A percentile compares a stretch with the other conserved stretches of the same genome.
These are phyloP conservation scores for Saraca asoca DNA, from an alignment of 331 rosid genomes.

Conservation along the genomic window DNA sequence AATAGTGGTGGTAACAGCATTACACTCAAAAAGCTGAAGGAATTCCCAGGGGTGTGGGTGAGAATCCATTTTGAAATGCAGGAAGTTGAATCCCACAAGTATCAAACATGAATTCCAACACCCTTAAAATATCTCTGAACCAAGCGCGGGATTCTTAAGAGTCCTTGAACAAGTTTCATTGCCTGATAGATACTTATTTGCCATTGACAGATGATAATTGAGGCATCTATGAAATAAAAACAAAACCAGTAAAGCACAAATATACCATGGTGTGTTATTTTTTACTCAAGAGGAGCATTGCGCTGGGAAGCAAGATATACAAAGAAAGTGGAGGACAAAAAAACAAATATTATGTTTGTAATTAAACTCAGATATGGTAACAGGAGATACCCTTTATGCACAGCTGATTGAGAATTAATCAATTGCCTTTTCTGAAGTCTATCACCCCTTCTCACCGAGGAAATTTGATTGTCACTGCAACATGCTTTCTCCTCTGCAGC, in stretches of 20 bases:
- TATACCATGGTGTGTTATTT: background rate
- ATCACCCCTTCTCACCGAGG: constrained; percentile 50
- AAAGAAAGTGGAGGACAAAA: too few relatives aligned
- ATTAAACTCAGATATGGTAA: constrained; percentile 9
- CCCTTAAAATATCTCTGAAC: constrained; percentile 4
- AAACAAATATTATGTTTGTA: constrained; percentile 3
- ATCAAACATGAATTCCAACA: background rate
- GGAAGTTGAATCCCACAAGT: constrained; percentile 1
- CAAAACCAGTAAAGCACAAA: constrained; percentile 12
- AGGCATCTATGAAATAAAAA: constrained; percentile 2
- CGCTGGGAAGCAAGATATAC: too few relatives aligned
- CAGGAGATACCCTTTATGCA: background rate
- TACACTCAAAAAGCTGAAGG: background rate
- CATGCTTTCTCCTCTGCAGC: constrained; percentile 74
- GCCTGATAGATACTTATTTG: background rate
- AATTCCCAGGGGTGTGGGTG: background rate
- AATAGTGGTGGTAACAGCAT: background rate
- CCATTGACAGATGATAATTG: background rate
- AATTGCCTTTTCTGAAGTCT: constrained; percentile 55
- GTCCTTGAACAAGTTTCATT: background rate
- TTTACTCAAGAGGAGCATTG: too few relatives aligned
- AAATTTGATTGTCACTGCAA: constrained; percentile 75
- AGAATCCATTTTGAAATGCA: background rate
- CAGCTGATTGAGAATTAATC: constrained; percentile 6
- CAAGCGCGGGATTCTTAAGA: background rate